Evolutionary conservation across 2,329 filamentous ascomycete genomes (phyloP), one percentile per base, ranked within the genome.

Genomic region (Colletotrichum sp.): DNA sequence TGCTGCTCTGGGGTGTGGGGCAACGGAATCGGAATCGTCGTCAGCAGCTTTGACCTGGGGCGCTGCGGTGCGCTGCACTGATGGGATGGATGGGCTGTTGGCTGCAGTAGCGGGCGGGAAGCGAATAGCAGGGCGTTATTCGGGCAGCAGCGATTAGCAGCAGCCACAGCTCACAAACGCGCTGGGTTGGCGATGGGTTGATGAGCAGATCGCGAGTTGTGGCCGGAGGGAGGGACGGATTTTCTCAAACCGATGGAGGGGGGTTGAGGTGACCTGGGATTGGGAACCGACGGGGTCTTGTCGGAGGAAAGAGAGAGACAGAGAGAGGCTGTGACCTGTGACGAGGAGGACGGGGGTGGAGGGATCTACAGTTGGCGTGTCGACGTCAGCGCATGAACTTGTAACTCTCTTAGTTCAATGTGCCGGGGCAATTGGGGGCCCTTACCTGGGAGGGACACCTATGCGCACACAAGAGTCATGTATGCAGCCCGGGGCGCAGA

Each of bases 381-480:
- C 86, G 86, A 89, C 87, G 87, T 89, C 87, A 89, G 87, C 85
- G 87, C 86, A 86, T 86, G 82, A 85, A 83, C 76, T 79, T 79
- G 78, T 79, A 67, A 72, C 76, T 74, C 72, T 77, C 58, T 74
- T 75, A 71, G 71, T 71, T 66, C 71, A 63, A 64, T 65, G 71
- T 75, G 72, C 52, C 36, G 72, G 72, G 67, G 71, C 72, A 65
- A 74, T 76, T 76, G 71, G 66, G 67, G 74, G 60, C 71, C 73
- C 70, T 52, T 73, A 67, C 64, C 64, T 73, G 55, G 73, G 64
- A 73, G 71, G 70, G 58, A 57, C 67, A 52, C 71, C 71, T 71
- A 76, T 70, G 64, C 71, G 30, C 38, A 65, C 34, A 71, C 65
- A 66, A 76, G 74, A 76, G 74, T 76, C 74, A 76, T 76, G 74